Conservation (phyloP, 768 basidiomycete genomes). For the Trametes cingulata region DNA sequence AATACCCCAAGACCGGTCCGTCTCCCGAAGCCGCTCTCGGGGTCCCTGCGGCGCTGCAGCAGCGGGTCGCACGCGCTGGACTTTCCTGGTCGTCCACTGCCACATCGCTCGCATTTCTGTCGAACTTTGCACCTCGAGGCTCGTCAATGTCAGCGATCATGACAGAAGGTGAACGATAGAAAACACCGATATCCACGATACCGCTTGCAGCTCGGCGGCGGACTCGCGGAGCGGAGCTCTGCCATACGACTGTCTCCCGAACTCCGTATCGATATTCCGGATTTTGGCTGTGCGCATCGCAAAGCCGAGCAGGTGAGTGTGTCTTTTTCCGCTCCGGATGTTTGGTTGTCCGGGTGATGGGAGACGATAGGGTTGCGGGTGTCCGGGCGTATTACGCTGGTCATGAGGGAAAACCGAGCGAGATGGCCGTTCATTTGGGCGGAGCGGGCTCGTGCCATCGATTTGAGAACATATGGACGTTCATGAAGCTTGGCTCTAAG, state of each 20-base stretch:
- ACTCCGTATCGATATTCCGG: conserved; percentile 15
- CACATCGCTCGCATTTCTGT: neutral
- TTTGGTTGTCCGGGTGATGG: conserved; percentile 12
- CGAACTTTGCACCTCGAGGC: conserved; percentile 16
- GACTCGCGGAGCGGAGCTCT: conserved; percentile 11
- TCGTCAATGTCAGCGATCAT: neutral
- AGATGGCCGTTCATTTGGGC: conserved; percentile 15
- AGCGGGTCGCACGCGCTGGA: neutral
- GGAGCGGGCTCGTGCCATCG: neutral
- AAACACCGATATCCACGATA: conserved; percentile 12
- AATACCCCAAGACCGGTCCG: no score
- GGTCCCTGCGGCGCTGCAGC: conserved; percentile 3
- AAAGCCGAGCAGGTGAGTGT: conserved; percentile 14
- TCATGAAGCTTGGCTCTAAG: conserved; percentile 3
- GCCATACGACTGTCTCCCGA: conserved; percentile 10
- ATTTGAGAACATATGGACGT: neutral
- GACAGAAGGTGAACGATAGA: conserved; percentile 3
- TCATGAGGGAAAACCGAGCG: conserved; percentile 14
- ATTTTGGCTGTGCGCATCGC: conserved; percentile 15
- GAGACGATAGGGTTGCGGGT: conserved; percentile 8
- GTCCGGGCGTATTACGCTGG: neutral
- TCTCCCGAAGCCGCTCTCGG: neutral
- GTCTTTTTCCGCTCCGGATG: conserved; percentile 11
- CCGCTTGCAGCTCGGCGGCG: conserved; percentile 10
- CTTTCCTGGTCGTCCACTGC: neutral